A percentile compares a stretch with the other conserved stretches of the same genome.
Conservation (phyloP, 495 filamentous ascomycete species). For the Elaphomyces granulatus region DNA sequence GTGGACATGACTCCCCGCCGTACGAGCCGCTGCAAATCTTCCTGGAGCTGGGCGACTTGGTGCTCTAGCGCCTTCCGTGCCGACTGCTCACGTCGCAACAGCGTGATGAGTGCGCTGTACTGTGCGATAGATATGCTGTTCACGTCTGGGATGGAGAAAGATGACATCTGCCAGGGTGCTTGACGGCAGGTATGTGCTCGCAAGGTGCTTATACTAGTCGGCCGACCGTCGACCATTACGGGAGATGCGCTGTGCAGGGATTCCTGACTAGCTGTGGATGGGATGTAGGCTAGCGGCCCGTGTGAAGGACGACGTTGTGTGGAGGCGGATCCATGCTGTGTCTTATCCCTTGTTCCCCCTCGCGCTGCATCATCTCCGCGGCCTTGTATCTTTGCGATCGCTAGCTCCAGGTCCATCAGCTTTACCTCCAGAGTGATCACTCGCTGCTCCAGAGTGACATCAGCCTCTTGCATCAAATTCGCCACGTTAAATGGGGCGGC, state of each 20-base stretch:
- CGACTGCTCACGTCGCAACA: slow-evolving; percentile 41
- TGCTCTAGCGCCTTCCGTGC: slow-evolving; percentile 39
- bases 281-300: slow-evolving; percentile 1
- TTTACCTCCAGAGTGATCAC: slow-evolving; percentile 40
- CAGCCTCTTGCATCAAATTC: slow-evolving; percentile 33
- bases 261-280: slow-evolving; percentile 14
- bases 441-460: slow-evolving; percentile 35
- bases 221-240: slow-evolving; percentile 14
- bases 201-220: slow-evolving; percentile 28
- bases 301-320: not conserved
- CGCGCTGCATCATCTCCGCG: slow-evolving; percentile 9
- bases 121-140: slow-evolving; percentile 39
- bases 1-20: slow-evolving; percentile 16
- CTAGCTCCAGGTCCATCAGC: slow-evolving; percentile 41
- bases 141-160: slow-evolving; percentile 20
- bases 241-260: slow-evolving; percentile 8
- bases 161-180: slow-evolving; percentile 10
- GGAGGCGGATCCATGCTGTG: not conserved
- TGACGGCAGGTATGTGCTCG: slow-evolving; percentile 21
- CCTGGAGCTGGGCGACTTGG: slow-evolving; percentile 36
- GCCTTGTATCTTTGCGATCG: slow-evolving; percentile 37
- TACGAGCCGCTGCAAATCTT: slow-evolving; percentile 33
- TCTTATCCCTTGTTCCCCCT: not conserved
- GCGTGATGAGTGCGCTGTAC: slow-evolving; percentile 39
- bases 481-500: slow-evolving; percentile 27